These are phyloP conservation scores for Pluteus cervinus DNA, from an alignment of 768 basidiomycete genomes.

Conservation along the genomic window DNA sequence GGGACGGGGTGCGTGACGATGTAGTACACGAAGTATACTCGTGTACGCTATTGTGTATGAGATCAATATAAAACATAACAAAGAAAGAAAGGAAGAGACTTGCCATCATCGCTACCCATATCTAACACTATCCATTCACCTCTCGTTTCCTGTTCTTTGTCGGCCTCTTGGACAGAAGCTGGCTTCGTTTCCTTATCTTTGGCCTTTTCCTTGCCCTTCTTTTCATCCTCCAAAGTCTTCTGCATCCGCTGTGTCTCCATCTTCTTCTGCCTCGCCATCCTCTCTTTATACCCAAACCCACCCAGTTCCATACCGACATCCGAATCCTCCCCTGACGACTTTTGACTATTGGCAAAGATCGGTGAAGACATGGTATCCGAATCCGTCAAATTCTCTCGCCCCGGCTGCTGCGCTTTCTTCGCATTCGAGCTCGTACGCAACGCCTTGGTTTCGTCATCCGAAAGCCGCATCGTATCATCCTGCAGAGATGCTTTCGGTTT, in stretches of 20 bases:
- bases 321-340: too few species aligned
- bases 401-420: slow-evolving; percentile 7
- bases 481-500: too few species aligned
- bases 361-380: slow-evolving; percentile 32
- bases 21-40: slow-evolving; percentile 30
- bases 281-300: slow-evolving; percentile 3
- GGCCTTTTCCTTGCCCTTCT: slow-evolving; percentile 11
- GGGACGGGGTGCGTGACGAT: slow-evolving; percentile 20
- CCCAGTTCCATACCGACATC: slow-evolving; percentile 15
- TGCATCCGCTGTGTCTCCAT: slow-evolving; percentile 2
- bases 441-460: slow-evolving; percentile 7
- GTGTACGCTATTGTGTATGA: slow-evolving; percentile 20
- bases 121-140: slow-evolving; percentile 31
- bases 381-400: slow-evolving; percentile 6
- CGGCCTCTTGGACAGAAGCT: neutral
- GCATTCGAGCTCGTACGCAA: slow-evolving; percentile 1
- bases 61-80: neutral
- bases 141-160: neutral
- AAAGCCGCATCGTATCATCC: too few species aligned
- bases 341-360: slow-evolving; percentile 33
- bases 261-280: slow-evolving; percentile 6
- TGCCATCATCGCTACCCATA: slow-evolving; percentile 26
- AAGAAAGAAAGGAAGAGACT: slow-evolving; percentile 1
- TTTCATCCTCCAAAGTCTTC: slow-evolving; percentile 7
- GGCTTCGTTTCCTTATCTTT: slow-evolving; percentile 9